Evolutionary conservation across 352 stramenopile species (phyloP).

Genomic region (Pythium coloratum): DNA sequence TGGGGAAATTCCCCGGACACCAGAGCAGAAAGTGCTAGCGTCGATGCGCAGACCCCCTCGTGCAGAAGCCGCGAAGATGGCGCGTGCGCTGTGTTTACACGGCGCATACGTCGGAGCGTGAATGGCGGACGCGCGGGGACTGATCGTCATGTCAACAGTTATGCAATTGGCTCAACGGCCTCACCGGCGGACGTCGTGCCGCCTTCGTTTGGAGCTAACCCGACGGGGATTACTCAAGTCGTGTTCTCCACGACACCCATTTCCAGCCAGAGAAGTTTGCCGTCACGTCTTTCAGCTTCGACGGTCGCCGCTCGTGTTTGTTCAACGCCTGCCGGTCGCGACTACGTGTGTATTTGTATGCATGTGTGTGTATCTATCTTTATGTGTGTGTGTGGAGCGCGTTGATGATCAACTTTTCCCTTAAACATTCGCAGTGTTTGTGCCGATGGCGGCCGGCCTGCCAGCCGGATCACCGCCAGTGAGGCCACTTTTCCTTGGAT

Average conservation of each 20-base stretch:
- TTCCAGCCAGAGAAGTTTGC: conserved; percentile 27
- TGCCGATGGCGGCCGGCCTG: conserved; percentile 64
- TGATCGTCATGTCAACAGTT: conserved; percentile 92
- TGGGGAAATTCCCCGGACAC: conserved; percentile 91
- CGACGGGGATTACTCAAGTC: conserved; percentile 92
- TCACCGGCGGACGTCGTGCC: conserved; percentile 55
- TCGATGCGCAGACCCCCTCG: conserved; percentile 79
- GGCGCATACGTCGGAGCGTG: conserved; percentile 20
- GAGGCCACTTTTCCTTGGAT: conserved; percentile 65
- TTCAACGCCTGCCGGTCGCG: conserved; percentile 30
- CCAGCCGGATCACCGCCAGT: conserved; percentile 51
- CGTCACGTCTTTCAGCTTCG: not conserved
- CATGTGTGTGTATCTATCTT: conserved; percentile 20
- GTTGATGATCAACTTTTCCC: conserved; percentile 76
- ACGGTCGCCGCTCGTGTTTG: conserved; percentile 33
- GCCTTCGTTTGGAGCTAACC: conserved; percentile 80
- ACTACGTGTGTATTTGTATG: not conserved
- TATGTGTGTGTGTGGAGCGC: conserved; percentile 33
- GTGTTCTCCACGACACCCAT: conserved; percentile 89
- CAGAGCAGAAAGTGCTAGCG: conserved; percentile 86
- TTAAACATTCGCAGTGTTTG: conserved; percentile 90
- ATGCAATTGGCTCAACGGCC: conserved; percentile 89
- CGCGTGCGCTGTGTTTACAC: not conserved
- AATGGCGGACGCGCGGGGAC: conserved; percentile 63
- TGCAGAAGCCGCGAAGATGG: conserved; percentile 65